phyloP scores from a whole-genome alignment of 1,139 yeast species.

The Pichiaceae sp. region DNA sequence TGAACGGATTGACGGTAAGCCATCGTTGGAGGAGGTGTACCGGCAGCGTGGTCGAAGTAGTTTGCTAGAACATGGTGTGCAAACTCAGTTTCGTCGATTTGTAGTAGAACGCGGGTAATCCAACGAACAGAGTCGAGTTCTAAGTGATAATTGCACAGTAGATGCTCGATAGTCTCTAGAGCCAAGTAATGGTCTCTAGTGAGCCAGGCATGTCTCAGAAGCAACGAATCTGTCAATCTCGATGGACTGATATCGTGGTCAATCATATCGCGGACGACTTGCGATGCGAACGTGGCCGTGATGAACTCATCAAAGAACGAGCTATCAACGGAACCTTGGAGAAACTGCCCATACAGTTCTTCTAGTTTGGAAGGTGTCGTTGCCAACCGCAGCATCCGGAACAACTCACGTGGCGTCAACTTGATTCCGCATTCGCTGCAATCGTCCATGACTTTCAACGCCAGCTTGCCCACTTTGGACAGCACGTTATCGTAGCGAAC shows the following conservation, averaged over 20 bases:
- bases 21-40: neutral
- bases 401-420: constrained; percentile 1
- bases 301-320: neutral
- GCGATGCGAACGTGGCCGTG: constrained; percentile 1
- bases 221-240: neutral
- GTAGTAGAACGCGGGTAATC: neutral
- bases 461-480: neutral
- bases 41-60: neutral
- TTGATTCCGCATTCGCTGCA: constrained; percentile 1
- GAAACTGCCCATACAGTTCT: constrained; percentile 1
- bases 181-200: neutral
- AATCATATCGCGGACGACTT: constrained; percentile 5
- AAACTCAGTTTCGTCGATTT: constrained; percentile 1
- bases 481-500: no score
- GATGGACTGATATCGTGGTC: neutral
- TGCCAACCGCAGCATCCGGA: neutral
- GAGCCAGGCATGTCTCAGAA: neutral
- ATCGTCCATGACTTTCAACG: constrained; percentile 1
- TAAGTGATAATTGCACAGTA: neutral
- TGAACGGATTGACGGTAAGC: neutral
- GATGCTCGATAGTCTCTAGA: constrained; percentile 2
- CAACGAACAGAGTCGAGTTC: neutral
- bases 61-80: neutral
- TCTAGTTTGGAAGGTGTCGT: neutral
- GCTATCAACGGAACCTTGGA: neutral